Conservation (phyloP, 1,284 basidiomycete species). For the Moesziomyces sp. region DNA sequence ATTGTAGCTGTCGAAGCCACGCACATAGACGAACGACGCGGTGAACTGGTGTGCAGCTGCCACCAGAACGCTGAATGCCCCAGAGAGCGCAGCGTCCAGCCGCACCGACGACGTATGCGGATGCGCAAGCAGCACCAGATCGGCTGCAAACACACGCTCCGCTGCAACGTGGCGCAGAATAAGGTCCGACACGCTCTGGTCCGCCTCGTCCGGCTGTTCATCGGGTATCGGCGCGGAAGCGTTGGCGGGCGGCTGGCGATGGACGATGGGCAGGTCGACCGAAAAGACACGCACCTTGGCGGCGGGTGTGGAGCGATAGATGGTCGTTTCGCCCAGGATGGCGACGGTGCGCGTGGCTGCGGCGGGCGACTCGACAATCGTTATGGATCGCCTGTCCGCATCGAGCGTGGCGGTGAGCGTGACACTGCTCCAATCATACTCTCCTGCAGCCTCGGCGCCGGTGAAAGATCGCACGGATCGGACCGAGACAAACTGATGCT, state of each 20-base stretch:
- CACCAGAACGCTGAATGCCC: slow-evolving; percentile 19
- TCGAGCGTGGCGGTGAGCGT: slow-evolving; percentile 30
- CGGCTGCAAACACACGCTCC: slow-evolving; percentile 12
- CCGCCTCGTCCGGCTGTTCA: neutral
- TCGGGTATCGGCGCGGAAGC: neutral
- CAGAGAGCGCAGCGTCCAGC: slow-evolving; percentile 11
- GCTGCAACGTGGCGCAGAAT: slow-evolving; percentile 19
- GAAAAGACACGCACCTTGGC: slow-evolving; percentile 31
- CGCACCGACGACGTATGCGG: slow-evolving; percentile 6
- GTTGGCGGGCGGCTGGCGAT: slow-evolving; percentile 5
- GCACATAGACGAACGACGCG: slow-evolving; percentile 46
- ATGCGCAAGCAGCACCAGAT: slow-evolving; percentile 13
- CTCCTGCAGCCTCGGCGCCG: neutral
- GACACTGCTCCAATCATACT: slow-evolving; percentile 16
- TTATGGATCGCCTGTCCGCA: slow-evolving; percentile 17
- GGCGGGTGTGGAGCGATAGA: slow-evolving; percentile 26
- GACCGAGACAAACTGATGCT: slow-evolving; percentile 38
- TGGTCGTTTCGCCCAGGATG: slow-evolving; percentile 29
- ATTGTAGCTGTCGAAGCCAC: slow-evolving; percentile 49
- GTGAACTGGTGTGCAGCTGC: slow-evolving; percentile 38
- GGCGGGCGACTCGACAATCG: slow-evolving; percentile 17
- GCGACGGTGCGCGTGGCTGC: slow-evolving; percentile 15
- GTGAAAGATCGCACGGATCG: slow-evolving; percentile 12
- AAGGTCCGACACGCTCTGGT: slow-evolving; percentile 7
- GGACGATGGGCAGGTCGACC: slow-evolving; percentile 27